Percentiles rank a stretch among this genome's conserved stretches.
These are phyloP conservation scores for Xeromyces bisporus DNA, from an alignment of 495 filamentous ascomycete genomes.

Conservation along the genomic window DNA sequence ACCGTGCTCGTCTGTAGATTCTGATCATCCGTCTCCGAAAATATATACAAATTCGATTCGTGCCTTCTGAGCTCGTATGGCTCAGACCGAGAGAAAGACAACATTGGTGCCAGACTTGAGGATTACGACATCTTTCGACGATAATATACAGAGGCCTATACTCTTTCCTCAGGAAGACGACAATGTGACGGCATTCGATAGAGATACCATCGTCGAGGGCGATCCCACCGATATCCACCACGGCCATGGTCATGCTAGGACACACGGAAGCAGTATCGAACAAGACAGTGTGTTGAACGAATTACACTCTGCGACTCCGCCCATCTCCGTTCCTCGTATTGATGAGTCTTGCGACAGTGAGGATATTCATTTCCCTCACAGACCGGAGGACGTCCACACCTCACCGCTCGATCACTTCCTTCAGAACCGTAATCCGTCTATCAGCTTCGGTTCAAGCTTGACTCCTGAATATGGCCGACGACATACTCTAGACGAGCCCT, in stretches of 20 bases:
- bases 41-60: background rate
- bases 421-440: constrained; percentile 22
- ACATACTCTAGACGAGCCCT: constrained; percentile 21
- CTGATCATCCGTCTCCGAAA: too few relatives aligned
- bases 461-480: constrained; percentile 21
- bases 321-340: constrained; percentile 29
- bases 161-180: constrained; percentile 14
- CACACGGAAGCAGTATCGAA: constrained; percentile 32
- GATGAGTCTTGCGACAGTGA: constrained; percentile 13
- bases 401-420: constrained; percentile 30
- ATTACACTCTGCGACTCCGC: constrained; percentile 29
- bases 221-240: constrained; percentile 26
- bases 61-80: constrained; percentile 24
- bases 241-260: constrained; percentile 22
- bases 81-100: constrained; percentile 19
- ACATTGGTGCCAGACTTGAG: constrained; percentile 23
- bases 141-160: constrained; percentile 7
- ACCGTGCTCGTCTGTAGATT: too few relatives aligned
- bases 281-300: constrained; percentile 29
- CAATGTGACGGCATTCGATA: constrained; percentile 12
- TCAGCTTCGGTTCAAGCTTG: constrained; percentile 26
- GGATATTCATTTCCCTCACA: constrained; percentile 20
- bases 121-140: constrained; percentile 27
- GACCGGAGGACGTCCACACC: constrained; percentile 23
- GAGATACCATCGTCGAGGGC: constrained; percentile 30